phyloP scores from a whole-genome alignment of 768 basidiomycete genomes.

The Auriculariales sp. region DNA sequence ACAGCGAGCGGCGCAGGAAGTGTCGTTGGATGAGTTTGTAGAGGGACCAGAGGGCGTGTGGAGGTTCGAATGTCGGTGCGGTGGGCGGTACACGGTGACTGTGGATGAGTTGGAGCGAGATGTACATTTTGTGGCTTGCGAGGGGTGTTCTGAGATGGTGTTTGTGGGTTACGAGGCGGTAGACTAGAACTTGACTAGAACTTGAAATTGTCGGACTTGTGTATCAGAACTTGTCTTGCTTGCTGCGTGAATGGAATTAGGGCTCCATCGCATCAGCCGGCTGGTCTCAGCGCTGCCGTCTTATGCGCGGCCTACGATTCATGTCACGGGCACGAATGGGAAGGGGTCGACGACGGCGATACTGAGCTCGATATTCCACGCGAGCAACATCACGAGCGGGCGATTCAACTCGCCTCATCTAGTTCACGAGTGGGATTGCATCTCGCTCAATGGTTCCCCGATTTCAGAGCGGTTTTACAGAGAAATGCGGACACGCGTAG shows the following conservation, averaged over 20 bases:
- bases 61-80: conserved; percentile 59
- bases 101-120: conserved; percentile 50
- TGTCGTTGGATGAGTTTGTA: conserved; percentile 63
- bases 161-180: conserved; percentile 73
- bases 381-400: conserved; percentile 47
- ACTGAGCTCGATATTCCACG: conserved; percentile 56
- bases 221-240: too few relatives aligned
- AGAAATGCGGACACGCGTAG: conserved; percentile 30
- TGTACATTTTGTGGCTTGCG: conserved; percentile 59
- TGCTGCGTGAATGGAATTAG: conserved; percentile 46
- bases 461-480: conserved; percentile 36
- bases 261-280: conserved; percentile 39
- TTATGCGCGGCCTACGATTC: conserved; percentile 69
- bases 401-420: conserved; percentile 92
- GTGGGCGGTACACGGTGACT: conserved; percentile 46
- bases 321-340: conserved; percentile 92
- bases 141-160: conserved; percentile 64
- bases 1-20: conserved; percentile 59
- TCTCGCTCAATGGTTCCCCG: conserved; percentile 46
- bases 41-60: conserved; percentile 27
- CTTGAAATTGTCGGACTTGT: too few relatives aligned
- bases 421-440: conserved; percentile 58
- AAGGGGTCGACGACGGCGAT: conserved; percentile 88
- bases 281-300: conserved; percentile 41
- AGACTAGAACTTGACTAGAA: conserved; percentile 11